A percentile compares a stretch with the other conserved stretches of the same genome.
Evolutionary conservation across 768 basidiomycete species (phyloP).

Genomic region (Hemileccinum impolitum): DNA sequence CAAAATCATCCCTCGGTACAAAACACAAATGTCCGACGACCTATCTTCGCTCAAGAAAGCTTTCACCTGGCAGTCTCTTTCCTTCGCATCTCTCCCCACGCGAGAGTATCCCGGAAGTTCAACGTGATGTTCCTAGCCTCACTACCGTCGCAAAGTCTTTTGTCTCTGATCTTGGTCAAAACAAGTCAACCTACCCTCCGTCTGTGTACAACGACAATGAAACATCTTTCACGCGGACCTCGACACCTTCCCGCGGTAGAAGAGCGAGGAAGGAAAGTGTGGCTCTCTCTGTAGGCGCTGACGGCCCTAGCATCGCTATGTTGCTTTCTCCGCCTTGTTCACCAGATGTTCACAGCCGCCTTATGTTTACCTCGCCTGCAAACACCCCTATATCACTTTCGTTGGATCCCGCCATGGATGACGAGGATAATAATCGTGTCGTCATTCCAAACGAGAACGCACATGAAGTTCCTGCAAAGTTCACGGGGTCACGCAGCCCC

Average conservation of each 20-base stretch:
- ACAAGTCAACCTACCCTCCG: background rate
- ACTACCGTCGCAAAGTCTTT: slow-evolving; percentile 11
- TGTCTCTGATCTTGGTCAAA: slow-evolving; percentile 1
- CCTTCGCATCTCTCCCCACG: slow-evolving; percentile 16
- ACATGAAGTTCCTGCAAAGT: background rate
- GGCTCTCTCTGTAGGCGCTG: background rate
- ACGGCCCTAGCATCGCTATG: slow-evolving; percentile 17
- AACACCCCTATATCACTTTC: slow-evolving; percentile 3
- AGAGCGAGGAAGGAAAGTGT: slow-evolving; percentile 11
- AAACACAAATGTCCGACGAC: background rate
- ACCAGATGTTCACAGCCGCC: slow-evolving; percentile 2
- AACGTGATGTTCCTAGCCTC: slow-evolving; percentile 6
- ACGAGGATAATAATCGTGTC: background rate
- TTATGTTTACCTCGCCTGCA: slow-evolving; percentile 2
- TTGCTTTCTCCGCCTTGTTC: slow-evolving; percentile 26
- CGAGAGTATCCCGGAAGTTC: background rate
- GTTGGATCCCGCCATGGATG: background rate
- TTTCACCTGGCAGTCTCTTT: slow-evolving; percentile 13
- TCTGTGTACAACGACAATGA: background rate
- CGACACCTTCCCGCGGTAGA: slow-evolving; percentile 18
- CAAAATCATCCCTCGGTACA: slow-evolving; percentile 13
- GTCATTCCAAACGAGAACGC: slow-evolving; percentile 1
- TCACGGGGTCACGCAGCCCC: slow-evolving; percentile 10
- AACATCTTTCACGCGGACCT: background rate
- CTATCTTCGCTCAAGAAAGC: slow-evolving; percentile 9